Evolutionary conservation across 805 yeast genomes (phyloP), one percentile per base, ranked within the genome.

Genomic region (Lipomyces oligophaga): DNA sequence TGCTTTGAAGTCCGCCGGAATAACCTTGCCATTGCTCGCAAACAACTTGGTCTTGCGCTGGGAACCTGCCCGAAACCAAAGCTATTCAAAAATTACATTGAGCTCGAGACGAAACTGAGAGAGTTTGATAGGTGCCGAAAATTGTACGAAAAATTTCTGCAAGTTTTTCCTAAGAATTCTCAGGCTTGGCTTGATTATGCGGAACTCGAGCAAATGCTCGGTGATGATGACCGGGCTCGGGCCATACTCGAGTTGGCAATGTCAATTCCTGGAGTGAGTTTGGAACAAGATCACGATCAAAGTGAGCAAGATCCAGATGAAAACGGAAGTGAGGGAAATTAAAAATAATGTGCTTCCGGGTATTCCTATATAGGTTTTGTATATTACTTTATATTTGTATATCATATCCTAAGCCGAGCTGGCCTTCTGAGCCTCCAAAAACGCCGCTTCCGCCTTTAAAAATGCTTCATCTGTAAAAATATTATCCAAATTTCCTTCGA

Each of bases 121-220:
- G 93, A 88, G 58, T 84, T 84, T 71, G 94, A 83, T 50, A 67
- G 96, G 28, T 88, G 83, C 5, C 68, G 97, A 26, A 79, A 69
- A 61, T 60, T 93, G 2, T 87, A 79, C 61, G 85, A 81, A 54
- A 80, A 78, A 59, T 77, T 75, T 67, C 53, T 85, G n/a, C 81
- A 78, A 54, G 55, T 60, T 1, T 73, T 68, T 54, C 73, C 80
- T 0, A 46, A 54, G 2, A 51, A 69, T 5, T 59, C 71, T 0
- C 60, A 65, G 3, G 70, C 76, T 0, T 80, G 97, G 82, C 58
- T 75, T 2, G 72, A 74, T 4, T 88, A 78, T 66, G 81, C 89
- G 1, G 74, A 73, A 3, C 72, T 89, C 54, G 97, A 90, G 63
- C 69, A 67, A 41, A 69, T 69, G 20, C 63, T 85, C 21, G 84